A percentile compares a stretch with the other conserved stretches of the same genome.
Conservation (phyloP, 345 rosid genomes). For the Viola odorata region DNA sequence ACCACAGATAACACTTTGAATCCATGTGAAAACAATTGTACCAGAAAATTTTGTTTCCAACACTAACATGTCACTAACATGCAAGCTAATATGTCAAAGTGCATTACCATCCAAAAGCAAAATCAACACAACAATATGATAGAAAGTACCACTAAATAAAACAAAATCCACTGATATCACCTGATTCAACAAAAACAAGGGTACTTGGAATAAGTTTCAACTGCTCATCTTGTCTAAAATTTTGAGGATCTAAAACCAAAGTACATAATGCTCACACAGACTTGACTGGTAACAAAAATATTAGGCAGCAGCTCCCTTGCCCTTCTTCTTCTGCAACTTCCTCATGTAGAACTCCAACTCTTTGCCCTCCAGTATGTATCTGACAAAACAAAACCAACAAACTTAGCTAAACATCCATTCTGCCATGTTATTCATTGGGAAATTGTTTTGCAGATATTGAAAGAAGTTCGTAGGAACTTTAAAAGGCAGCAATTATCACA, state of each 20-base stretch:
- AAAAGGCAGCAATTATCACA: too few species aligned
- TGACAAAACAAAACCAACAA: conserved; percentile 10
- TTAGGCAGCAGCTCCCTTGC: conserved; percentile 69
- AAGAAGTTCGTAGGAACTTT: too few species aligned
- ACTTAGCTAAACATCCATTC: too few species aligned
- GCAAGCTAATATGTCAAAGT: too few species aligned
- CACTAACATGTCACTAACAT: too few species aligned
- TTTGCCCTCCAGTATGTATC: conserved; percentile 64
- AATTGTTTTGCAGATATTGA: too few species aligned
- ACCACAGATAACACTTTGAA: too few species aligned
- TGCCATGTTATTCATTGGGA: too few species aligned
- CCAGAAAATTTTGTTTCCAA: too few species aligned
- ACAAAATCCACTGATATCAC: background rate
- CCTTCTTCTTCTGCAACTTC: conserved; percentile 86
- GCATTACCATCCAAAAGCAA: too few species aligned
- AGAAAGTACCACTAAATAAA: background rate
- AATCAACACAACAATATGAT: background rate
- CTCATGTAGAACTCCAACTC: conserved; percentile 76
- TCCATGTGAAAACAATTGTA: too few species aligned
- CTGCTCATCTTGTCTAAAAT: background rate
- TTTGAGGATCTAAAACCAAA: background rate
- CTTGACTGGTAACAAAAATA: conserved; percentile 11
- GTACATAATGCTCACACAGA: background rate
- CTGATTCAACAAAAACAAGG: background rate
- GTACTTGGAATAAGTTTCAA: background rate